Conservation (phyloP, 192 early-diverging fungal genomes). For the Dissophora globulifera region DNA sequence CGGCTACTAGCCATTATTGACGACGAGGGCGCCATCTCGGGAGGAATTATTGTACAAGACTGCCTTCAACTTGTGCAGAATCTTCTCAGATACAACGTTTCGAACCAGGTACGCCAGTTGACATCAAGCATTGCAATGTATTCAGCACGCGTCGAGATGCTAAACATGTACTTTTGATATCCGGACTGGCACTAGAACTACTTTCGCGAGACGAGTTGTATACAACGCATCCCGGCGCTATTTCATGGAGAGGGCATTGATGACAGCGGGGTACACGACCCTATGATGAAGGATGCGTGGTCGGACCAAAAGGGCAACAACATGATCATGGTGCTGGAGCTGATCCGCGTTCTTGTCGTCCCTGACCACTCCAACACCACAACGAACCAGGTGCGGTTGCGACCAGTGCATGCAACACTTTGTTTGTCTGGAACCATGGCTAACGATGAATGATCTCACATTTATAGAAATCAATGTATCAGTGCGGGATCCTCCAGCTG, state of each 20-base stretch:
- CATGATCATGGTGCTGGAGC: constrained; percentile 86
- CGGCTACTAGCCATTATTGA: constrained; percentile 86
- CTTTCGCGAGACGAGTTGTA: constrained; percentile 96
- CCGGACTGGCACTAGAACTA: constrained; percentile 69
- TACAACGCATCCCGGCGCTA: constrained; percentile 86
- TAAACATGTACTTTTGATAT: no score
- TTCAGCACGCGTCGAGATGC: no score
- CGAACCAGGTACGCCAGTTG: constrained; percentile 83
- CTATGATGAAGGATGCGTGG: constrained; percentile 68
- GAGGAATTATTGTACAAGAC: constrained; percentile 97
- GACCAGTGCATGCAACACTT: no score
- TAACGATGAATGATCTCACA: no score
- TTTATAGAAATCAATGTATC: constrained; percentile 82
- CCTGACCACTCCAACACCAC: constrained; percentile 88
- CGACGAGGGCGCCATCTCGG: constrained; percentile 91
- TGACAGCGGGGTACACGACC: constrained; percentile 52
- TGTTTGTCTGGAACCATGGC: no score
- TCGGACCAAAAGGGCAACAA: constrained; percentile 88
- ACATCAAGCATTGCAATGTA: no score
- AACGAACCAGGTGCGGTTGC: constrained; percentile 90
- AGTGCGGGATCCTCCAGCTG: constrained; percentile 81
- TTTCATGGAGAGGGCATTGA: constrained; percentile 62
- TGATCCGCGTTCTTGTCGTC: constrained; percentile 90
- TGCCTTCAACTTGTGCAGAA: constrained; percentile 94
- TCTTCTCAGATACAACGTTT: constrained; percentile 94